These are phyloP conservation scores for Aspergillus caelatus DNA, from an alignment of 2,329 filamentous ascomycete genomes.

Conservation along the genomic window DNA sequence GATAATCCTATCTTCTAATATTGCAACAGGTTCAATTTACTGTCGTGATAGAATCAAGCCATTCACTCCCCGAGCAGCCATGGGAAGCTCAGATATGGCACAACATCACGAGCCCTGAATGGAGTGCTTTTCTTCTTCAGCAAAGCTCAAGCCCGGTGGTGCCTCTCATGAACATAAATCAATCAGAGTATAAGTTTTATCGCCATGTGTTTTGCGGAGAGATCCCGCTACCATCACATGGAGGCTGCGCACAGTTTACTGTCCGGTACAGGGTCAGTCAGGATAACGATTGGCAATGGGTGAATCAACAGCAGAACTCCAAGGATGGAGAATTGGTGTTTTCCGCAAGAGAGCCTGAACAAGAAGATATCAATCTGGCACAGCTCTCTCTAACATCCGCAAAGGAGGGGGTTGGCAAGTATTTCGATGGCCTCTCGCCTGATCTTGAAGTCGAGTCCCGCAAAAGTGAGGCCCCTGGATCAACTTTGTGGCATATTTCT, in stretches of 20 bases:
- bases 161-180: slow-evolving; percentile 31
- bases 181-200: slow-evolving; percentile 26
- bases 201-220: slow-evolving; percentile 40
- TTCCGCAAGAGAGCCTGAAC: slow-evolving; percentile 25
- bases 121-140: slow-evolving; percentile 60
- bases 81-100: slow-evolving; percentile 82
- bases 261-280: slow-evolving; percentile 45
- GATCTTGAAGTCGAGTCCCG: slow-evolving; percentile 38
- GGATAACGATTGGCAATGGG: slow-evolving; percentile 47
- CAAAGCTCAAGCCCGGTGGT: slow-evolving; percentile 29
- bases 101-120: slow-evolving; percentile 62
- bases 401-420: slow-evolving; percentile 29
- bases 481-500: slow-evolving; percentile 53
- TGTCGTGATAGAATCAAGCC: slow-evolving; percentile 69
- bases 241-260: slow-evolving; percentile 43
- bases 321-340: slow-evolving; percentile 48
- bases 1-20: not conserved
- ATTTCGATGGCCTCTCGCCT: slow-evolving; percentile 38
- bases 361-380: slow-evolving; percentile 11
- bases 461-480: slow-evolving; percentile 45
- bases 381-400: slow-evolving; percentile 4
- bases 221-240: slow-evolving; percentile 29
- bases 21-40: slow-evolving; percentile 60
- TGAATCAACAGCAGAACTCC: slow-evolving; percentile 43
- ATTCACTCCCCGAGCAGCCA: slow-evolving; percentile 54